A percentile compares a stretch with the other conserved stretches of the same genome.
Evolutionary conservation across 192 early-diverging fungal genomes (phyloP).

Genomic region (Chytriomyces sp.): DNA sequence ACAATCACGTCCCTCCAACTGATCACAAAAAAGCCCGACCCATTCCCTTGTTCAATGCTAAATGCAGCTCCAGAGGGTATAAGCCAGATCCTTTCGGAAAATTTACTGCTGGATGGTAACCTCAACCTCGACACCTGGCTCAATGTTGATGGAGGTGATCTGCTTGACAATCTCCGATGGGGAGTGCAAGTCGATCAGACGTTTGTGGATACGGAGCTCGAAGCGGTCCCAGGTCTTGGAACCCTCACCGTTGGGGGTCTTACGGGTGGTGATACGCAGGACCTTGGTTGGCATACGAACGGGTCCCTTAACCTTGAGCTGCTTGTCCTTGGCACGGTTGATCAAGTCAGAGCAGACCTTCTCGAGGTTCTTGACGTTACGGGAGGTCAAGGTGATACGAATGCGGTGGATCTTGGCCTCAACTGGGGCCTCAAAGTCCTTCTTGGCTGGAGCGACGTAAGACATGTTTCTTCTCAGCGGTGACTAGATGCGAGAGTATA

Average conservation of each 20-base stretch:
- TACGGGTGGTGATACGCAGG: constrained; percentile 97
- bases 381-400: constrained; percentile 97
- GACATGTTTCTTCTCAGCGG: constrained; percentile 41
- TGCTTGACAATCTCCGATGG: constrained; percentile 99
- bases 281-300: constrained; percentile 99
- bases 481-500: constrained; percentile 1
- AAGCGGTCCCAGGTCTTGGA: constrained; percentile 99
- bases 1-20: no score
- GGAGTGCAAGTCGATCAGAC: constrained; percentile 98
- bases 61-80: no score
- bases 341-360: constrained; percentile 97
- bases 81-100: background rate
- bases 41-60: no score
- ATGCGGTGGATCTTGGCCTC: constrained; percentile 94
- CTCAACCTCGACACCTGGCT: constrained; percentile 96
- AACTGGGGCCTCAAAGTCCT: constrained; percentile 58
- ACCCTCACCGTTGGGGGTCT: constrained; percentile 99
- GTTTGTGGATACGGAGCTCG: constrained; percentile 99
- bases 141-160: constrained; percentile 96
- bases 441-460: constrained; percentile 55
- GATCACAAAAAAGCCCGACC: no score
- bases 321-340: constrained; percentile 98
- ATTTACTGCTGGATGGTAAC: constrained; percentile 79
- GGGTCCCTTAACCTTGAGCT: constrained; percentile 98
- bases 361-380: constrained; percentile 99